A percentile compares a stretch with the other conserved stretches of the same genome.
phyloP scores from a whole-genome alignment of 108 stramenopile genomes.

The Mediolabrus comicus region DNA sequence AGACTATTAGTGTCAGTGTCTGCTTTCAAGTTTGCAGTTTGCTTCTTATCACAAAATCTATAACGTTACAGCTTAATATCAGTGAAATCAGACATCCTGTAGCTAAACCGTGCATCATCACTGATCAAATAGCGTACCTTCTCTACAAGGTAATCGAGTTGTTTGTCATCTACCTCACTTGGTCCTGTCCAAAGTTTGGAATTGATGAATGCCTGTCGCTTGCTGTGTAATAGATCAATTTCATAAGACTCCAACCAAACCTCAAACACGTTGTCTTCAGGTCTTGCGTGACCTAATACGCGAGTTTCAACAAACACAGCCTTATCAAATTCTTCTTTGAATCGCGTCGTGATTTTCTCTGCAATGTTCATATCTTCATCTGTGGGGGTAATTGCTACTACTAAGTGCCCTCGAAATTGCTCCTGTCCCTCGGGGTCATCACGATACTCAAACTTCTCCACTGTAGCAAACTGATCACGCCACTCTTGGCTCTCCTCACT shows the following conservation, averaged over 20 bases:
- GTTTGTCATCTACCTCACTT: conserved; percentile 66
- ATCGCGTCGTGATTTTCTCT: conserved; percentile 72
- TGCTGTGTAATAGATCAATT: conserved; percentile 79
- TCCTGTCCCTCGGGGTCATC: conserved; percentile 70
- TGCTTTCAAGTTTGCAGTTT: no score
- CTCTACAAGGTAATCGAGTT: conserved; percentile 71
- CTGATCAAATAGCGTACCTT: conserved; percentile 65
- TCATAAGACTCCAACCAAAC: conserved; percentile 88
- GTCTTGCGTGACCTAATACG: conserved; percentile 67
- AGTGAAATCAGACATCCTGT: conserved; percentile 45
- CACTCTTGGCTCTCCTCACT: conserved; percentile 55
- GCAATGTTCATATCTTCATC: conserved; percentile 73
- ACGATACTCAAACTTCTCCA: conserved; percentile 49
- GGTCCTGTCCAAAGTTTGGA: conserved; percentile 68
- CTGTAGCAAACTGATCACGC: conserved; percentile 49
- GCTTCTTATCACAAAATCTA: no score
- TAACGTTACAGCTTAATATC: conserved; percentile 36
- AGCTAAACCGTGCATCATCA: conserved; percentile 76
- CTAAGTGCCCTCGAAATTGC: conserved; percentile 80
- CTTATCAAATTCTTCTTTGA: conserved; percentile 76
- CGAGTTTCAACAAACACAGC: conserved; percentile 80
- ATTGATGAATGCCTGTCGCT: conserved; percentile 53
- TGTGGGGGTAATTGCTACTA: conserved; percentile 65
- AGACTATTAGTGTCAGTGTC: no score
- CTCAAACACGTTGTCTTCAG: conserved; percentile 82